phyloP scores from a whole-genome alignment of 176 grass and related monocot genomes.

The Miscanthus lutarioriparius region DNA sequence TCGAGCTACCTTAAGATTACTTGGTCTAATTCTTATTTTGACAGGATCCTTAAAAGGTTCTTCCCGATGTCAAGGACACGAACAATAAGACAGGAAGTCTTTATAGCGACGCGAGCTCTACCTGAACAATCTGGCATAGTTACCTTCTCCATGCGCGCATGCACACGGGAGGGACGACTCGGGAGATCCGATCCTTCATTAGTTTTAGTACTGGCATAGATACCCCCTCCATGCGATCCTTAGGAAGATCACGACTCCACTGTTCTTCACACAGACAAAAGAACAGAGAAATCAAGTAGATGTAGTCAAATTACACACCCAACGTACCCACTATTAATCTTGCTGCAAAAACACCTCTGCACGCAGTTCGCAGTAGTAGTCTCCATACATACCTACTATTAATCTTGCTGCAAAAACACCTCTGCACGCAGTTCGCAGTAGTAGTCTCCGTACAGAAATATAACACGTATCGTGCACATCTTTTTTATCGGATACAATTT shows the following conservation, averaged over 20 bases:
- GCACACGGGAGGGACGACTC: no score
- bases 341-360: no score
- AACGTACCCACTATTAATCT: neutral
- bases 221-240: no score
- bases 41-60: neutral
- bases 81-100: conserved; percentile 3
- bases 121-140: neutral
- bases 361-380: no score
- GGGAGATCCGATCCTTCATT: neutral
- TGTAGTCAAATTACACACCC: neutral
- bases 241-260: neutral
- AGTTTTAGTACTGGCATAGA: neutral
- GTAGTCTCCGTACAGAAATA: no score
- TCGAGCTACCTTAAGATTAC: neutral
- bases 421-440: no score
- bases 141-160: no score
- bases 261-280: neutral
- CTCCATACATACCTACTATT: neutral
- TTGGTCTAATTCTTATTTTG: neutral
- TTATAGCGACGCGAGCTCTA: conserved; percentile 9
- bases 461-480: no score
- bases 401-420: neutral
- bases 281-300: neutral
- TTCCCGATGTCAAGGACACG: neutral
- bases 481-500: no score